phyloP scores from a whole-genome alignment of 495 filamentous ascomycete genomes.

The Glutinoglossum americanum region DNA sequence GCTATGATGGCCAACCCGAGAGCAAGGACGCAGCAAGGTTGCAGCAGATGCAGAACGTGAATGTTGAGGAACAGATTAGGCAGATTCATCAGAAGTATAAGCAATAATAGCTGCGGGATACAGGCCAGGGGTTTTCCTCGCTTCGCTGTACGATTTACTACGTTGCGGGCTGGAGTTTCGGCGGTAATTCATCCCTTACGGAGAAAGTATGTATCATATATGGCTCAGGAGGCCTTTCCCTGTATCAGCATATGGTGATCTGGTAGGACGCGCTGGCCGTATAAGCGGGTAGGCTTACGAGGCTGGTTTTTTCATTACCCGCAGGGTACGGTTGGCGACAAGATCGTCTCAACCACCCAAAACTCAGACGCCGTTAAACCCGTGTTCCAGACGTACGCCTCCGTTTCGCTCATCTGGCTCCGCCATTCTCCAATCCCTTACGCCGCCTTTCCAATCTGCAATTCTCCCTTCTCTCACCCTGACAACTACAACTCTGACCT shows the following conservation, averaged over 20 bases:
- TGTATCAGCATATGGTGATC: not conserved
- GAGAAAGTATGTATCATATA: not conserved
- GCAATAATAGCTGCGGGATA: not conserved
- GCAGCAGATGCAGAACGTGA: slow-evolving; percentile 36
- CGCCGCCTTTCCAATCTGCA: slow-evolving; percentile 62
- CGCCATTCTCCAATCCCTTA: slow-evolving; percentile 31
- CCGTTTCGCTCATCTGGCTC: not conserved
- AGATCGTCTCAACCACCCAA: not conserved
- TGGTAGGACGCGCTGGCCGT: not conserved
- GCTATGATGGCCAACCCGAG: slow-evolving; percentile 42
- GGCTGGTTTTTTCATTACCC: not conserved
- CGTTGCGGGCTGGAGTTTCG: not conserved
- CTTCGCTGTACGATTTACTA: not conserved
- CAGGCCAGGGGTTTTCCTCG: not conserved
- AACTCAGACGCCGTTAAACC: not conserved
- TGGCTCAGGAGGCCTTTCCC: not conserved
- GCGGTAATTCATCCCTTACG: not conserved
- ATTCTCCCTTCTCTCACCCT: slow-evolving; percentile 51
- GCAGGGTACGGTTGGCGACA: not conserved
- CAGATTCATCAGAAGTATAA: slow-evolving; percentile 42
- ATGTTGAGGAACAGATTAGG: slow-evolving; percentile 52
- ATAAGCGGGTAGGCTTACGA: not conserved
- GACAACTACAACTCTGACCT: slow-evolving; percentile 55
- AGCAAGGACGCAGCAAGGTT: slow-evolving; percentile 32
- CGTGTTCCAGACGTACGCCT: not conserved